Evolutionary conservation across 202 grass and related monocot species (phyloP), one percentile per base, ranked within the genome.

Genomic region (Schoenoplectus triqueter): DNA sequence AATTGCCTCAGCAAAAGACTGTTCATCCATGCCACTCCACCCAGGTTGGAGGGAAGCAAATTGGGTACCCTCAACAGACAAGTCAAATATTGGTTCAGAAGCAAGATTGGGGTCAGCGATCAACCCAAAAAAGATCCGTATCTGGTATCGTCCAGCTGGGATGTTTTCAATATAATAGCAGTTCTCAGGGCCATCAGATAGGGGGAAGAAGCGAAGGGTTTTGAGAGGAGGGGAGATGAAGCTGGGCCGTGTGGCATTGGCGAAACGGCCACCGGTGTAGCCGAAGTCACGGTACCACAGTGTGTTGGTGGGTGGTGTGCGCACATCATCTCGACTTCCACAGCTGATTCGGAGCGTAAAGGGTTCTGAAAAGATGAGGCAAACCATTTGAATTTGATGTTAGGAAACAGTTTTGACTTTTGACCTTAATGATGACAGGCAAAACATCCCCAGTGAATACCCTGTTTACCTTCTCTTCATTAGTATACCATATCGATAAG

Each of bases 161-260:
- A 96, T 86, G n/a, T 92, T 91, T 64, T 86, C 89, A 69, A 96
- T 94, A 83, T 88, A 75, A 68, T 99, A 99, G 57, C 96, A 99
- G 77, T 99, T 99, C 87, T 99, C 96, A 78, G 92, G 89, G 70
- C 96, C 96, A 94, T 94, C 93, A 66, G 96, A 99, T 8, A 94
- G 85, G 1, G 96, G 93, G 60, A 99, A 96, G 86, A 91, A 86
- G 13, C 96, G 86, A 78, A 99, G 90, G 0, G 91, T 99, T 85
- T 89, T 94, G 64, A 99, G 87, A 0, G 90, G 96, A 74, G 93
- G 96, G 5, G 89, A 85, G 59, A 99, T 94, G 64, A 86, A 99
- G 55, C 90, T 92, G 0, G 93, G 87, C 1, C 87, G 82, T 52
- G 86, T 99, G 41, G 96, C 96, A 83, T 99, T 99, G 74, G 93